Base-by-base conservation (phyloP, 176 grass and related monocot genomes). In the Phragmites australis region DNA sequence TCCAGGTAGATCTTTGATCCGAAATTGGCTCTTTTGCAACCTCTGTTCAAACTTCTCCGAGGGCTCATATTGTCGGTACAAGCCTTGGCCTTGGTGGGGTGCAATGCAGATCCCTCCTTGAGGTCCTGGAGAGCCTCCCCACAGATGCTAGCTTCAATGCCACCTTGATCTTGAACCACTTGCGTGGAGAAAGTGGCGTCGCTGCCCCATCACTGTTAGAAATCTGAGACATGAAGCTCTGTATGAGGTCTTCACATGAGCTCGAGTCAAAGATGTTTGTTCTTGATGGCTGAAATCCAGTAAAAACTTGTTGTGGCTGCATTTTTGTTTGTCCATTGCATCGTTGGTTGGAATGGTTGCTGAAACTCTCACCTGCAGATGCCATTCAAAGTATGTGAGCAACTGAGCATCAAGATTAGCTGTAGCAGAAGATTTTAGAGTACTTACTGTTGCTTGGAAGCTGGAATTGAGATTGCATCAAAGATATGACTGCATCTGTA, bases 111-210 rank as follows among this genome's bases (percentile, higher is more conserved):
- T 56, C 56, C 66, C 72, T 86, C 52, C 65, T 89, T 1, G 65
- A 77, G 13, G 57, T 72, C 73, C 61, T 89, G 7, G 82, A 82
- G 18, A 58, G 56, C 52, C 88, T 70, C 9, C 78, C 23, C 26
- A 86, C 57, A 11, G 31, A 89, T 66, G 72, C 88, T 63, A 81
- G 50, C 78, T 86, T 89, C 65, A 89, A 16, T 52, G 56, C 83
- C 14, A 79, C 88, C 18, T 53, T 77, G 57, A 89, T 78, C 66
- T 86, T 89, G 66, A 89, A 23, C 88, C 88, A 89, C 32, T 86
- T 89, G 60, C 83, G 78, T 25, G 78, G 83, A 11, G 83, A 89
- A 69, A 86, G 52, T 82, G 83, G 87, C 21, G 22, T 45, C 0
- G 48, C 30, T 25, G 55, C 64, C n/a, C 77, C 39, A 18, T 71